Percentiles rank a stretch among this genome's conserved stretches.
Conservation (phyloP, 345 rosid genomes). For the Theobroma cacao region DNA sequence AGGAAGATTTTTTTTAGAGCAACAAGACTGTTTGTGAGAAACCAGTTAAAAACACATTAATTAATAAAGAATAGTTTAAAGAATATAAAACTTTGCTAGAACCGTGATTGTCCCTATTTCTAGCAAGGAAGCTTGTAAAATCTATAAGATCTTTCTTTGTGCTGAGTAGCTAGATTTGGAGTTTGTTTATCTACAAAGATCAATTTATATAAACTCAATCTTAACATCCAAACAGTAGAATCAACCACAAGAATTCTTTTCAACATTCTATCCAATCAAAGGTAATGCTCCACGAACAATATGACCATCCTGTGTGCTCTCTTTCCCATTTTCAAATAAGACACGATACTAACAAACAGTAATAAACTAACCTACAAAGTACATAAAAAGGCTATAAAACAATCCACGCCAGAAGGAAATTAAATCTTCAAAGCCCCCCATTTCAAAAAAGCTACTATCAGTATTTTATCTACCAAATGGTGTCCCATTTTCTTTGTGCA, state of each 20-base stretch:
- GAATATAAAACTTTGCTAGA: not conserved
- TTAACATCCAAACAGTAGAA: not conserved
- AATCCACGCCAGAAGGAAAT: constrained; percentile 1
- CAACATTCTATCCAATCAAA: not conserved
- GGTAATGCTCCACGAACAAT: not conserved
- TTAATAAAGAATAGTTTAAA: not conserved
- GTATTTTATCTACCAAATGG: not conserved
- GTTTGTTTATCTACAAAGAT: not conserved
- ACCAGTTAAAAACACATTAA: not conserved
- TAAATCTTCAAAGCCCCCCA: not conserved
- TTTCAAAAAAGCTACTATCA: not conserved
- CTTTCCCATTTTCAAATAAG: not conserved
- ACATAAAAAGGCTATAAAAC: not conserved
- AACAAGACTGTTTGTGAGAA: not conserved
- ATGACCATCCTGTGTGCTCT: not conserved
- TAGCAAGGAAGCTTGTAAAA: not conserved
- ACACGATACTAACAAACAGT: not conserved
- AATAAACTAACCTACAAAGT: not conserved
- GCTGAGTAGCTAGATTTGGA: not conserved
- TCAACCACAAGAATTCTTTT: not conserved
- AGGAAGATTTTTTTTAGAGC: not conserved
- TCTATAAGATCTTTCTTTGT: not conserved
- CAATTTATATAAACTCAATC: not conserved
- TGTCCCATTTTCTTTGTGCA: no score
- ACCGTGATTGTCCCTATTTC: not conserved